Conservation (phyloP, 495 filamentous ascomycete species). For the Xylaria telfairii region DNA sequence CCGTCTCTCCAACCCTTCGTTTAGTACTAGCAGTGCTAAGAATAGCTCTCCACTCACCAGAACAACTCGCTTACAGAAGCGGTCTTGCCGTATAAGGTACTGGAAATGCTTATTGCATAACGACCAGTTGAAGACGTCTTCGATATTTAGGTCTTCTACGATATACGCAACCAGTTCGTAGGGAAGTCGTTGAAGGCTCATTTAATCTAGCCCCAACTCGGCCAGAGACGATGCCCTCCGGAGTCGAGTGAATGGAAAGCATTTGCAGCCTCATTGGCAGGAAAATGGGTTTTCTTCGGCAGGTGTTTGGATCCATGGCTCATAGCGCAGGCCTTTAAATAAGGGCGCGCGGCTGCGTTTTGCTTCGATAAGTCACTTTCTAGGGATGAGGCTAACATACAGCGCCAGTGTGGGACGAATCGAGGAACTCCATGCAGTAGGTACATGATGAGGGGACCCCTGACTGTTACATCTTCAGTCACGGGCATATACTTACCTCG, state of each 20-base stretch:
- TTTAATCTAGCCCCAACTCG: slow-evolving; percentile 18
- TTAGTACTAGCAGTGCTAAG: background rate
- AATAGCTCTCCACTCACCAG: slow-evolving; percentile 52
- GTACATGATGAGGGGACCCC: no score
- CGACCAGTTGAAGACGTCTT: slow-evolving; percentile 57
- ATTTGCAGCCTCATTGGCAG: slow-evolving; percentile 3
- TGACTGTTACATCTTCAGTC: no score
- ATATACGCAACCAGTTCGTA: slow-evolving; percentile 71
- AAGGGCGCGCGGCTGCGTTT: background rate
- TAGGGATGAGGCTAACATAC: no score
- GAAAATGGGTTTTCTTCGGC: background rate
- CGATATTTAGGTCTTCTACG: slow-evolving; percentile 57
- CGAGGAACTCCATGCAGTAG: no score
- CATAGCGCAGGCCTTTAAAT: background rate
- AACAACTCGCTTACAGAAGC: slow-evolving; percentile 64
- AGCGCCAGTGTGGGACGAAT: no score
- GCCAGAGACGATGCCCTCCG: slow-evolving; percentile 17
- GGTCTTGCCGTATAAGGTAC: slow-evolving; percentile 62
- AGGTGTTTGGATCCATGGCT: background rate
- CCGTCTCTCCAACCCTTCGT: background rate
- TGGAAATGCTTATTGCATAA: slow-evolving; percentile 60
- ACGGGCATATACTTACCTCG: no score
- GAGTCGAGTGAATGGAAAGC: slow-evolving; percentile 4
- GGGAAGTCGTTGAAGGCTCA: slow-evolving; percentile 50
- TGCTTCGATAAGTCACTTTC: no score